Evolutionary conservation across 495 filamentous ascomycete species (phyloP).

Genomic region (Penicillium herquei): DNA sequence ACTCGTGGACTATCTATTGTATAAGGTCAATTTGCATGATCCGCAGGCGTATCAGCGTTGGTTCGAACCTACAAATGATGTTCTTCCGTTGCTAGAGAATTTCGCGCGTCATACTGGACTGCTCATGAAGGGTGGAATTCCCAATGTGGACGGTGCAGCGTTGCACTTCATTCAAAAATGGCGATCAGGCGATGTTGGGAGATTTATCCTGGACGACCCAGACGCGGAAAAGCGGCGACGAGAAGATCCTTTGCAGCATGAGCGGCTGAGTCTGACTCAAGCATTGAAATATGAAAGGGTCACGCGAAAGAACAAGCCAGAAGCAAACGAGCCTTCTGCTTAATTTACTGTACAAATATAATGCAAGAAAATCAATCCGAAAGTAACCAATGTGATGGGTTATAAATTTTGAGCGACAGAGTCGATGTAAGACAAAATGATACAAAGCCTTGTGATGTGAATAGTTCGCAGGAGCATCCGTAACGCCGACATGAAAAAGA

Average conservation of each 20-base stretch:
- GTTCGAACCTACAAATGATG: constrained; percentile 76
- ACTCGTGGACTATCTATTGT: constrained; percentile 87
- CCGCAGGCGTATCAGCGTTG: constrained; percentile 61
- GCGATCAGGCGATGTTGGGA: constrained; percentile 72
- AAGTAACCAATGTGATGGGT: background rate
- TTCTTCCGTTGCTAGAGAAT: constrained; percentile 62
- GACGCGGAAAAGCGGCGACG: constrained; percentile 49
- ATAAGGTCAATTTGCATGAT: constrained; percentile 67
- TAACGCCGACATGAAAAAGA: constrained; percentile 25
- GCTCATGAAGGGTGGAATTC: constrained; percentile 69
- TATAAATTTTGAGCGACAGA: constrained; percentile 16
- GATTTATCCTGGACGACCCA: constrained; percentile 78
- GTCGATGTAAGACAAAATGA: constrained; percentile 12
- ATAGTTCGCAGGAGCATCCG: constrained; percentile 24
- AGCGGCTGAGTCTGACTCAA: constrained; percentile 42
- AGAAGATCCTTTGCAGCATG: constrained; percentile 38
- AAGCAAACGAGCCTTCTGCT: constrained; percentile 18
- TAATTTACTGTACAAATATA: constrained; percentile 29
- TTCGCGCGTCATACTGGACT: constrained; percentile 74
- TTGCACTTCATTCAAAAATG: constrained; percentile 84
- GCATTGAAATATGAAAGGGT: constrained; percentile 39
- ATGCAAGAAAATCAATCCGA: constrained; percentile 7
- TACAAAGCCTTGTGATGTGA: constrained; percentile 20
- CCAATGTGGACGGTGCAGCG: constrained; percentile 71
- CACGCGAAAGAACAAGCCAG: constrained; percentile 31